These are phyloP conservation scores for Darksidea phi DNA, from an alignment of 495 filamentous ascomycete species.

Conservation along the genomic window DNA sequence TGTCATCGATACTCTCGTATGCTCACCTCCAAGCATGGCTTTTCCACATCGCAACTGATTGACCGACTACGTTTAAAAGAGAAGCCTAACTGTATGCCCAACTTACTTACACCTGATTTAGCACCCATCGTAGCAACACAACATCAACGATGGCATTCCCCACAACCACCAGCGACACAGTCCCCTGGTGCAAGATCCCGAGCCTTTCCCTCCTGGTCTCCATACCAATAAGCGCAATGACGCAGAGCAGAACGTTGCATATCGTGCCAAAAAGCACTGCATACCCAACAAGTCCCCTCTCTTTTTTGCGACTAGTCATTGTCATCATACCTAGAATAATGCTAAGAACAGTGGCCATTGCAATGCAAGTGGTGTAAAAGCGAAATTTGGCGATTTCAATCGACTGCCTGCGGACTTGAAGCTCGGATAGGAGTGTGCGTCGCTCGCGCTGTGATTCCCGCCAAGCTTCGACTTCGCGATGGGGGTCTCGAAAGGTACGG, in stretches of 20 bases:
- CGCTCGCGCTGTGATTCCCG: conserved; percentile 22
- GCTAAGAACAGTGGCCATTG: conserved; percentile 22
- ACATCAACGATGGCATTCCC: conserved; percentile 31
- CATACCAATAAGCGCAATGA: conserved; percentile 26
- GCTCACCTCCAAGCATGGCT: no score
- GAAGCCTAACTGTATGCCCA: no score
- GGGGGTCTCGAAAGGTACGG: conserved; percentile 11
- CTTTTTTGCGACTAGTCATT: conserved; percentile 26
- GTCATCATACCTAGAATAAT: conserved; percentile 25
- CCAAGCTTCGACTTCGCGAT: conserved; percentile 5
- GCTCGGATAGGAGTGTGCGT: conserved; percentile 17
- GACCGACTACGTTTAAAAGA: no score
- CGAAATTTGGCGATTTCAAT: conserved; percentile 28
- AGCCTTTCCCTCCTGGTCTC: conserved; percentile 24
- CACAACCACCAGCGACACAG: conserved; percentile 38
- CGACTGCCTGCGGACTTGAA: conserved; percentile 19
- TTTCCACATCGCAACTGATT: no score
- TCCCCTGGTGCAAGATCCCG: conserved; percentile 25
- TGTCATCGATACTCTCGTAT: no score
- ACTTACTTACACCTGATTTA: background rate
- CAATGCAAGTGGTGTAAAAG: conserved; percentile 25
- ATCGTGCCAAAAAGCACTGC: conserved; percentile 29
- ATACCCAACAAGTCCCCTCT: conserved; percentile 21
- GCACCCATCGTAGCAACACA: conserved; percentile 24
- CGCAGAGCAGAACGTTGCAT: conserved; percentile 18